These are phyloP conservation scores for Achaetomium macrosporum DNA, from an alignment of 2,329 filamentous ascomycete species.

Conservation along the genomic window DNA sequence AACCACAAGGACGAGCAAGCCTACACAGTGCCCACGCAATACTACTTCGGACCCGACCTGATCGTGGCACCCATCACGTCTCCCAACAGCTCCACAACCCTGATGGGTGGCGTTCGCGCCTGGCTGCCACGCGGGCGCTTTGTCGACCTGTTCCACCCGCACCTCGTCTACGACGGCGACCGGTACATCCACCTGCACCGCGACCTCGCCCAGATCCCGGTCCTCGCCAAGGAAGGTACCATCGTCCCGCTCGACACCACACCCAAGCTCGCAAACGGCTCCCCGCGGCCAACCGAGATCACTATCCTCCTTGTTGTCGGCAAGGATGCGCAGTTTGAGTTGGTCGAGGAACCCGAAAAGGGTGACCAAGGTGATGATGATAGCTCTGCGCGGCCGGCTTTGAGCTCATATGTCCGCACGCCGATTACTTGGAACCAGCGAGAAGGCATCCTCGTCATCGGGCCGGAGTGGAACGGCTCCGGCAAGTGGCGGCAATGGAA, in stretches of 20 bases:
- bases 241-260: conserved; percentile 51
- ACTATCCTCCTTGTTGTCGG: conserved; percentile 46
- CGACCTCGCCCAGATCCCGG: conserved; percentile 43
- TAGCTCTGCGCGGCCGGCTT: conserved; percentile 2
- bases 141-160: conserved; percentile 52
- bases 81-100: conserved; percentile 41
- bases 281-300: conserved; percentile 39
- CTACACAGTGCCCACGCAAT: conserved; percentile 53
- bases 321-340: conserved; percentile 41
- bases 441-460: conserved; percentile 19
- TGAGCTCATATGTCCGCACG: conserved; percentile 15
- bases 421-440: conserved; percentile 23
- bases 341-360: conserved; percentile 41
- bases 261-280: conserved; percentile 40
- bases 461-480: conserved; percentile 17
- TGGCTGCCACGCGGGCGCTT: conserved; percentile 53
- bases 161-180: conserved; percentile 51
- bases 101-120: conserved; percentile 42
- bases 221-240: conserved; percentile 50
- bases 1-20: conserved; percentile 46
- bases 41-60: conserved; percentile 51
- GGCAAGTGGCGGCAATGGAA: conserved; percentile 18
- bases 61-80: conserved; percentile 52
- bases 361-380: background rate
- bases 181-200: conserved; percentile 48